Evolutionary conservation across 2,329 filamentous ascomycete genomes (phyloP).

Genomic region (Trichoderma aggressivum): DNA sequence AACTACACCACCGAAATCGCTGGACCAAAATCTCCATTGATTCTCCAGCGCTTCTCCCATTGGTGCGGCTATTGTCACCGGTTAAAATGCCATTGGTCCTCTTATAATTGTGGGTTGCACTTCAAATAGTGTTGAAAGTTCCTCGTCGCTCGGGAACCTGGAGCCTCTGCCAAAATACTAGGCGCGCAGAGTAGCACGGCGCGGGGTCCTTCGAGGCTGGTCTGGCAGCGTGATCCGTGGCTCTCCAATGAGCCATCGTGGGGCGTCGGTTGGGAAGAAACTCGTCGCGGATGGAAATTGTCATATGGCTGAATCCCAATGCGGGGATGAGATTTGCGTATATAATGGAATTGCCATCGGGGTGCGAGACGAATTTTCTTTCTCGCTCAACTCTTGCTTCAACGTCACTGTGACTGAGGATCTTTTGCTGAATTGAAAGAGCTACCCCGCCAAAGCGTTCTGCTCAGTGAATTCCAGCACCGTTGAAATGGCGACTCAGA

Average conservation of each 20-base stretch:
- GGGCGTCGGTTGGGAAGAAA: conserved; percentile 12
- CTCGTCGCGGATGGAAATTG: conserved; percentile 10
- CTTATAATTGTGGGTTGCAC: conserved; percentile 12
- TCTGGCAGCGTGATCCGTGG: neutral
- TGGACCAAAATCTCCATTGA: neutral
- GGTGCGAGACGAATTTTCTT: neutral
- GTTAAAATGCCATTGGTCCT: conserved; percentile 11
- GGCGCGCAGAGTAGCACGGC: conserved; percentile 4
- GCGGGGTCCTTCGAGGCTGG: neutral
- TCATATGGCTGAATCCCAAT: conserved; percentile 17
- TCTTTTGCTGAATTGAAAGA: neutral
- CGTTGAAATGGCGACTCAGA: conserved; percentile 25
- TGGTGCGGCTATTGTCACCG: conserved; percentile 17
- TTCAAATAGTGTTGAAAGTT: neutral
- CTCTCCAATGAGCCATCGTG: conserved; percentile 16
- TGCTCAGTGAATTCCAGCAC: neutral
- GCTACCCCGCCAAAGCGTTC: conserved; percentile 3
- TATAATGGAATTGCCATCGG: neutral
- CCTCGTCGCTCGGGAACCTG: neutral
- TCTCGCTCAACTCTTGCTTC: neutral
- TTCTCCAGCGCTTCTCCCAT: conserved; percentile 2
- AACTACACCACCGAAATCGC: conserved; percentile 1
- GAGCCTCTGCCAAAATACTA: conserved; percentile 7
- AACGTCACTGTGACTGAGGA: conserved; percentile 1
- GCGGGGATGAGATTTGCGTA: conserved; percentile 9